Evolutionary conservation across 169 alveolate genomes (phyloP), one percentile per base, ranked within the genome.

Genomic region (Toxoplasma gondii): DNA sequence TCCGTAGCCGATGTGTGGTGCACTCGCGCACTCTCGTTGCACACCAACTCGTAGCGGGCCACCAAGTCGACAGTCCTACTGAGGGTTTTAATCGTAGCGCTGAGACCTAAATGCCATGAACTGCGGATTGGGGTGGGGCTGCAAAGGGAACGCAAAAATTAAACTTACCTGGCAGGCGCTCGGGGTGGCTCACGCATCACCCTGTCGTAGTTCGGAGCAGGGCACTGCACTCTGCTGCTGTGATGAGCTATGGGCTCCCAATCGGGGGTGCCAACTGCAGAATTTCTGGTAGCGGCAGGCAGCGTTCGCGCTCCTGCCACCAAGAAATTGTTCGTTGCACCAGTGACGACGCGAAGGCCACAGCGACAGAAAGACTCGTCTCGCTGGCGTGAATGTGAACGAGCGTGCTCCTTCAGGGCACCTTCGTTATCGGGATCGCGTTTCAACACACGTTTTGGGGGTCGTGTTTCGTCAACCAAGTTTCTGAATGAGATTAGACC

Each of bases 201-300:
- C 99, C 99, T 98, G 99, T 97, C 99, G 99, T 98, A 97, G 98
- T 97, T 97, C 99, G 99, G 99, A 98, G 99, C 99, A 97, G 99
- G 97, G 99, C 99, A 98, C 97, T 98, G 99, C 99, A 98, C 99
- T 98, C 99, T 96, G 99, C 99, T 96, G 99, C 99, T 98, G 99
- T 98, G 98, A 98, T 97, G 99, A 96, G 98, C 98, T 98, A 98
- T 98, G 99, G 99, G 98, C 98, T 98, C 96, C 99, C 98, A 87
- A 92, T 94, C 97, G 99, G 97, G 97, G 98, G 98, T 97, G 99
- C 99, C 99, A 97, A 98, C 99, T 97, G 99, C 99, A 97, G 95
- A 98, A 98, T 98, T 98, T 98, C 98, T 98, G 99, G 96, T 97
- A 97, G 98, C 97, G 98, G 98, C 97, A 88, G 88, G 92, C 88